Conservation (phyloP, 2,329 filamentous ascomycete genomes). For the Aureobasidium pullulans region DNA sequence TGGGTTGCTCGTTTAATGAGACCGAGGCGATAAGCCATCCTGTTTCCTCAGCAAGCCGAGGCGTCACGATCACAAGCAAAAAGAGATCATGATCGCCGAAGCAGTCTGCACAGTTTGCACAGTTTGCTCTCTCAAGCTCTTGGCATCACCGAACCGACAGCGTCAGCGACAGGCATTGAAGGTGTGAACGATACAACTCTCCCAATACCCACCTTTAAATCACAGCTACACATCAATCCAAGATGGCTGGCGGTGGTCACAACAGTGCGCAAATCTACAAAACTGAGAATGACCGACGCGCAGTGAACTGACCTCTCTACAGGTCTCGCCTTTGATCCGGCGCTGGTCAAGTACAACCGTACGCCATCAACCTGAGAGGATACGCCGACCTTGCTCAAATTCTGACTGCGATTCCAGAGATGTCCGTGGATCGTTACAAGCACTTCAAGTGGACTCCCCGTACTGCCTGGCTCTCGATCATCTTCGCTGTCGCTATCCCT, state of each 20-base stretch:
- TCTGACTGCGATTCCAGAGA: constrained; percentile 49
- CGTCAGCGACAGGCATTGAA: not conserved
- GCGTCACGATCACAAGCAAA: not conserved
- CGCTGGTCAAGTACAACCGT: constrained; percentile 49
- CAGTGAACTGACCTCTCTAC: constrained; percentile 18
- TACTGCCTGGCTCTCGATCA: constrained; percentile 71
- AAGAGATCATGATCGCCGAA: not conserved
- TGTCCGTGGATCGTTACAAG: constrained; percentile 78
- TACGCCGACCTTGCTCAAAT: constrained; percentile 2
- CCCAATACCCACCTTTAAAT: not conserved
- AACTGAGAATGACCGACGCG: not conserved
- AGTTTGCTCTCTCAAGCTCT: not conserved
- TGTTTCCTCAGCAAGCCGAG: not conserved
- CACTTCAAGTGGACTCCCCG: constrained; percentile 91
- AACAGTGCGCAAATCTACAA: constrained; percentile 25
- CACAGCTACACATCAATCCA: constrained; percentile 14
- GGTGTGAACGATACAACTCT: not conserved
- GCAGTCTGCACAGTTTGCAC: not conserved
- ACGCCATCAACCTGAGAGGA: constrained; percentile 30
- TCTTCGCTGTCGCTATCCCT: constrained; percentile 70
- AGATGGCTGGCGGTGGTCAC: constrained; percentile 27
- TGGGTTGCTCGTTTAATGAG: not conserved
- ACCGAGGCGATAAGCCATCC: not conserved
- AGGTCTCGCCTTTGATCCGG: constrained; percentile 49
- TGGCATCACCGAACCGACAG: constrained; percentile 5